Evolutionary conservation across 495 filamentous ascomycete species (phyloP), one percentile per base, ranked within the genome.

Genomic region (Parachaetomium inaequale): DNA sequence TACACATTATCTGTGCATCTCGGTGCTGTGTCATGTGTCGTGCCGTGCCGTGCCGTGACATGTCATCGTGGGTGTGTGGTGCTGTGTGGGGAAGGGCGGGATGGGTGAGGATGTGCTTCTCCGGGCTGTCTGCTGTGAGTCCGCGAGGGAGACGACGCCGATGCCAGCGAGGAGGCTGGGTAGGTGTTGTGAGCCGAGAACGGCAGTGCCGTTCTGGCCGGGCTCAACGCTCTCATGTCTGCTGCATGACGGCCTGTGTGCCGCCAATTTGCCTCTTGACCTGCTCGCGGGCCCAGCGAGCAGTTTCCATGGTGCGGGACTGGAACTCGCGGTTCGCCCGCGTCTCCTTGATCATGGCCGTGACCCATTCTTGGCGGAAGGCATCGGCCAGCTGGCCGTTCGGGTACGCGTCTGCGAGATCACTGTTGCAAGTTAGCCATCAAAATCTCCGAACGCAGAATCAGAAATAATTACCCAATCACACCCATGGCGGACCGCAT

Each of bases 221-320:
- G 52, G 8, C 21, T 52, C 26, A 19, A 46, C 25, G 32, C 28
- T 38, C 42, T 81, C 77, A 80, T 42, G 77, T 77, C 62, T 79
- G 75, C 28, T 70, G 70, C 77, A 82, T 81, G 59, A 79, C 72
- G 38, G 67, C 70, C 60, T 78, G 69, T 26, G 74, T 69, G 60
- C 82, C 82, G 31, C 81, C 80, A 55, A 89, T 84, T 74, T 98
- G 94, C 64, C 91, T 87, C 82, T 96, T 96, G 71, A 98, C 92
- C 70, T 96, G 92, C 79, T 98, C 95, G 40, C 94, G 87, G 61
- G 94, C 92, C 94, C 94, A 98, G 54, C 94, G 88, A 68, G 94
- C 94, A 21, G 93, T 98, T 31, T 97, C 92, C 62, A 91, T 87
- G 7, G 94, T 98, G 54, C 92, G 90, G 19, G 79, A 45, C 68